A percentile compares a stretch with the other conserved stretches of the same genome.
These are phyloP conservation scores for Pythium monospermum DNA, from an alignment of 352 stramenopile species.

Conservation along the genomic window DNA sequence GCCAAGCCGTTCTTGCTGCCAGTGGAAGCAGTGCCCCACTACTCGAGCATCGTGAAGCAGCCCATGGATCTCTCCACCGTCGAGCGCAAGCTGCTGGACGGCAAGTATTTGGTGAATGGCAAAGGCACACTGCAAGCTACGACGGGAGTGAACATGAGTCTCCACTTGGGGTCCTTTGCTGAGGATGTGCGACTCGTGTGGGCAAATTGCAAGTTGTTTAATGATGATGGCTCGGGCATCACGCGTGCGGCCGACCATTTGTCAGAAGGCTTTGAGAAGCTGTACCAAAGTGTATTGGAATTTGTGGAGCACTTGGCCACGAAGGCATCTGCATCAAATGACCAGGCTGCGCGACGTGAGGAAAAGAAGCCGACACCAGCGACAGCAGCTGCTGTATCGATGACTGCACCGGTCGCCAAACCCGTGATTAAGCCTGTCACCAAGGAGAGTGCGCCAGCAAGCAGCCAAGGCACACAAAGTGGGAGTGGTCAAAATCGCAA, in stretches of 20 bases:
- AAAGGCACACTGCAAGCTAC: slow-evolving; percentile 20
- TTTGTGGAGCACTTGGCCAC: slow-evolving; percentile 15
- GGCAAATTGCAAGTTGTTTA: slow-evolving; percentile 82
- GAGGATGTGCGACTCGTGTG: slow-evolving; percentile 79
- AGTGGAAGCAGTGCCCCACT: slow-evolving; percentile 73
- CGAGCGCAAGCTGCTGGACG: slow-evolving; percentile 50
- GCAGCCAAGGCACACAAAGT: too few relatives aligned
- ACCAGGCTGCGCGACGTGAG: neutral
- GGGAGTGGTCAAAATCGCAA: too few relatives aligned
- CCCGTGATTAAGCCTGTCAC: neutral
- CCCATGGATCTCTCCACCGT: slow-evolving; percentile 81
- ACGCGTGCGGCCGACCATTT: slow-evolving; percentile 66
- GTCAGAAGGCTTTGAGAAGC: slow-evolving; percentile 52
- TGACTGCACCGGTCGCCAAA: too few relatives aligned
- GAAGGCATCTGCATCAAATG: neutral
- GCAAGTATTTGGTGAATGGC: slow-evolving; percentile 49
- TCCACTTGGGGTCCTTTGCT: slow-evolving; percentile 54
- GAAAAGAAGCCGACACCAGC: slow-evolving; percentile 1
- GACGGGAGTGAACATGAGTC: slow-evolving; percentile 22
- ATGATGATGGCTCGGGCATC: slow-evolving; percentile 79
- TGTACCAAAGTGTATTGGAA: slow-evolving; percentile 44
- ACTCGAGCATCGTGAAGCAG: slow-evolving; percentile 69
- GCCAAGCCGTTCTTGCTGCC: slow-evolving; percentile 71
- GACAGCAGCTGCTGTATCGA: neutral
- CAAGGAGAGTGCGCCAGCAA: neutral